These are phyloP conservation scores for Colletotrichum lini DNA, from an alignment of 2,329 filamentous ascomycete species.

Conservation along the genomic window DNA sequence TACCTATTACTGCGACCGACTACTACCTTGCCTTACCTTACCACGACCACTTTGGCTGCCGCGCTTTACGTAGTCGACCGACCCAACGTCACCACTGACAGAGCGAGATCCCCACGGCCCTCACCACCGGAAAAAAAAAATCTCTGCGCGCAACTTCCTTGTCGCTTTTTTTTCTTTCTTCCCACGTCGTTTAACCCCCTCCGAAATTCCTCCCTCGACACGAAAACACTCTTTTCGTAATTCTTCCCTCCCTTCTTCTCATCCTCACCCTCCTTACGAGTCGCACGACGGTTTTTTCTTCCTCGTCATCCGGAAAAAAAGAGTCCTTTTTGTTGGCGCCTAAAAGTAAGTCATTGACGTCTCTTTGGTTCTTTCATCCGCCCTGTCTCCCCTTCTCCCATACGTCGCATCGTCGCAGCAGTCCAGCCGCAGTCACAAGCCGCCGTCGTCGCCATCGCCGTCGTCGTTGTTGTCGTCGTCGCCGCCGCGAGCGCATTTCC, in stretches of 20 bases:
- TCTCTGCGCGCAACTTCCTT: constrained; percentile 41
- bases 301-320: constrained; percentile 46
- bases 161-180: constrained; percentile 35
- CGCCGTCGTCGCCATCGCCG: constrained; percentile 18
- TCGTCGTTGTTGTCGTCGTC: too few species aligned
- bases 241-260: constrained; percentile 27
- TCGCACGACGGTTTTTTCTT: constrained; percentile 50
- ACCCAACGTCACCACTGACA: constrained; percentile 41
- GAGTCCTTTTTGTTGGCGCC: constrained; percentile 61
- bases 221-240: constrained; percentile 35
- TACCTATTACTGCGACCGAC: too few species aligned
- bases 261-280: constrained; percentile 48
- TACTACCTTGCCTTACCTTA: too few species aligned
- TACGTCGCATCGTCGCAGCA: constrained; percentile 28
- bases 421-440: constrained; percentile 8
- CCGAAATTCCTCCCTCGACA: constrained; percentile 33
- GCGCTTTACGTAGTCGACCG: constrained; percentile 13
- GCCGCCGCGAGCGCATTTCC: background rate
- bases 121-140: constrained; percentile 33
- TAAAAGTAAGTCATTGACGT: constrained; percentile 64
- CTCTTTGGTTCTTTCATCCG: constrained; percentile 42
- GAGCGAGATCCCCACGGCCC: constrained; percentile 40
- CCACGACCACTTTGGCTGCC: constrained; percentile 1
- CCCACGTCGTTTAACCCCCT: constrained; percentile 40
- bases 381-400: constrained; percentile 32